Evolutionary conservation across 1,139 yeast species (phyloP).

Genomic region (Kurtzmaniella natalensis): DNA sequence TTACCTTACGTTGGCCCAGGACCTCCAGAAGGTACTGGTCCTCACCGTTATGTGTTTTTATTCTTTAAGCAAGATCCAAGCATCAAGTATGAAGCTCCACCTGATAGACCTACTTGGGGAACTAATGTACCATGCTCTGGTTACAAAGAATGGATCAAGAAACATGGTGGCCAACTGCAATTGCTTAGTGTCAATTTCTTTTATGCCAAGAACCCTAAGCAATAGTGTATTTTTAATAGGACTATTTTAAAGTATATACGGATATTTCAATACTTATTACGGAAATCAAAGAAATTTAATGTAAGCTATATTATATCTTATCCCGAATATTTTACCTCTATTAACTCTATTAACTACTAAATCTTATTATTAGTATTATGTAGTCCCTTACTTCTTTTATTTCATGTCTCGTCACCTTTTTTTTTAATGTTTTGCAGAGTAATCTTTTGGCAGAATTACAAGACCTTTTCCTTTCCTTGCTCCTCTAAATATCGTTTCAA

Average conservation of each 20-base stretch:
- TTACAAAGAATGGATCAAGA: constrained; percentile 66
- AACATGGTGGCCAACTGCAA: constrained; percentile 52
- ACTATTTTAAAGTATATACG: no score
- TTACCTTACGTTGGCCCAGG: constrained; percentile 69
- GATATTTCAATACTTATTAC: no score
- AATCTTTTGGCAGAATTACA: constrained; percentile 77
- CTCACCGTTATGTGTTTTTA: constrained; percentile 76
- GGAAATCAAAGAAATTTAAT: no score
- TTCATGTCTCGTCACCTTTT: not conserved
- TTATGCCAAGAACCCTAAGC: constrained; percentile 60
- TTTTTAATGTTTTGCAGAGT: constrained; percentile 24
- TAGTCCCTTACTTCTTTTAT: no score
- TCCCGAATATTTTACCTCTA: no score
- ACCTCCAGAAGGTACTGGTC: constrained; percentile 80
- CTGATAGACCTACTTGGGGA: constrained; percentile 81
- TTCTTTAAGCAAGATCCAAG: constrained; percentile 60
- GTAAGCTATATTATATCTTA: no score
- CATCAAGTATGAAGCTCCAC: constrained; percentile 36
- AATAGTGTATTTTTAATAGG: constrained; percentile 15
- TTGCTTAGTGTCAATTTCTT: constrained; percentile 78
- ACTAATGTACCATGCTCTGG: constrained; percentile 74
- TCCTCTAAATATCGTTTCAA: constrained; percentile 87
- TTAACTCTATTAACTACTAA: no score
- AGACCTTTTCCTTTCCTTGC: constrained; percentile 92
- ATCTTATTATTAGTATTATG: no score